Evolutionary conservation across 352 stramenopile genomes (phyloP), one percentile per base, ranked within the genome.

Genomic region (Pythium guiyangense): DNA sequence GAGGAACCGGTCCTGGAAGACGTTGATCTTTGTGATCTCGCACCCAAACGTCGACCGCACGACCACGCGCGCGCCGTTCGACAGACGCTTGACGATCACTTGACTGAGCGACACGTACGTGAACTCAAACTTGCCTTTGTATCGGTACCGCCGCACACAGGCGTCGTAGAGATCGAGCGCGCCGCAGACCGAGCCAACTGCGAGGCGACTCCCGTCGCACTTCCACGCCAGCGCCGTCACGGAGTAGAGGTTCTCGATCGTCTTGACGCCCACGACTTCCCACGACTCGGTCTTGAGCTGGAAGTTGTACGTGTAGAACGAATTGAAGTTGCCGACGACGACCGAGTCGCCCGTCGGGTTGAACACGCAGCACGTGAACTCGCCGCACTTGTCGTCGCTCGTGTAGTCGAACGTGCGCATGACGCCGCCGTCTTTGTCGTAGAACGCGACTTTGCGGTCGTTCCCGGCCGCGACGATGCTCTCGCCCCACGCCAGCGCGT

Each of bases 91-190:
- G 25, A 98, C 90, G 59, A 98, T 97, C 48, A 98, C 90, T 70
- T 98, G 92, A 51, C 80, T 96, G 39, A 95, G 66, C 22, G 83
- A 97, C 47, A 98, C 89, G 59, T 98, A 98, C 46, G 91, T 98
- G 63, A 98, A 96, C 75, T 98, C 94, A 55, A 98, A 98, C 51
- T 91, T 94, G 52, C 89, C 88, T 62, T 97, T 97, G 76, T 98
- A 98, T 4, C 82, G 77, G 55, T 89, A 96, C 34, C 94, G 86
- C 2, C 81, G 79, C 43, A 98, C 85, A 51, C 91, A 98, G 2
- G 91, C 87, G 45, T 98, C 93, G 62, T 96, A 98, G 6, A 98
- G 60, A 67, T 98, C 94, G 20, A 97, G 63, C 18, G 81, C 84
- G 10, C 94, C 94, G 59, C 91, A 98, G 0, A 97, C 76, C 0